Evolutionary conservation across 2,329 filamentous ascomycete species (phyloP).

Genomic region (Lanzia echinophila): DNA sequence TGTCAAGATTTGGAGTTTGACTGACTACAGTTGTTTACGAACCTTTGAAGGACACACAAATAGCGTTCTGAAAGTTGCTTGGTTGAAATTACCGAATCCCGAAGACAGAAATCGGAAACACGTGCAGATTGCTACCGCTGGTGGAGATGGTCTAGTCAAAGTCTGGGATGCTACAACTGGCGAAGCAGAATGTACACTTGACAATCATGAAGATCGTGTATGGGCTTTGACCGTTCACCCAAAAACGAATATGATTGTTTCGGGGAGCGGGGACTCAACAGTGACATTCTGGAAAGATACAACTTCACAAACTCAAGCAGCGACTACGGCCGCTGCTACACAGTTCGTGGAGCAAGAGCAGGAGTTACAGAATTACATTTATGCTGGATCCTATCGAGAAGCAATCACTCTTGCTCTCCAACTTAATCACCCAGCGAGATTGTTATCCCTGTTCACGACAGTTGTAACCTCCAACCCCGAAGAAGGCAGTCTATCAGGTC

Average conservation of each 20-base stretch:
- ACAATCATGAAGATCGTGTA: slow-evolving; percentile 94
- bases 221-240: slow-evolving; percentile 80
- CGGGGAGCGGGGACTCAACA: slow-evolving; percentile 85
- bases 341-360: slow-evolving; percentile 91
- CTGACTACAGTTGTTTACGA: slow-evolving; percentile 84
- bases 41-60: slow-evolving; percentile 97
- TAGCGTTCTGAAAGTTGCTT: slow-evolving; percentile 87
- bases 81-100: slow-evolving; percentile 55
- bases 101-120: slow-evolving; percentile 50
- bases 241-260: slow-evolving; percentile 66
- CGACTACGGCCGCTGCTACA: slow-evolving; percentile 65
- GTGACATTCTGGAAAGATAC: slow-evolving; percentile 96
- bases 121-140: slow-evolving; percentile 75
- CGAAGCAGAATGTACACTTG: slow-evolving; percentile 80
- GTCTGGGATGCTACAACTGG: slow-evolving; percentile 87
- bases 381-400: slow-evolving; percentile 80
- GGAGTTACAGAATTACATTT: slow-evolving; percentile 86
- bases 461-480: slow-evolving; percentile 64
- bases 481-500: slow-evolving; percentile 55
- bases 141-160: slow-evolving; percentile 91
- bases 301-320: slow-evolving; percentile 69
- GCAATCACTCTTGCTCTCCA: slow-evolving; percentile 88
- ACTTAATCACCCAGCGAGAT: slow-evolving; percentile 85
- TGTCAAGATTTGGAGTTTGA: slow-evolving; percentile 87
- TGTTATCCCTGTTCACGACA: slow-evolving; percentile 76